Evolutionary conservation across 2,329 filamentous ascomycete genomes (phyloP).

Genomic region (Epicoccum sorghinum): DNA sequence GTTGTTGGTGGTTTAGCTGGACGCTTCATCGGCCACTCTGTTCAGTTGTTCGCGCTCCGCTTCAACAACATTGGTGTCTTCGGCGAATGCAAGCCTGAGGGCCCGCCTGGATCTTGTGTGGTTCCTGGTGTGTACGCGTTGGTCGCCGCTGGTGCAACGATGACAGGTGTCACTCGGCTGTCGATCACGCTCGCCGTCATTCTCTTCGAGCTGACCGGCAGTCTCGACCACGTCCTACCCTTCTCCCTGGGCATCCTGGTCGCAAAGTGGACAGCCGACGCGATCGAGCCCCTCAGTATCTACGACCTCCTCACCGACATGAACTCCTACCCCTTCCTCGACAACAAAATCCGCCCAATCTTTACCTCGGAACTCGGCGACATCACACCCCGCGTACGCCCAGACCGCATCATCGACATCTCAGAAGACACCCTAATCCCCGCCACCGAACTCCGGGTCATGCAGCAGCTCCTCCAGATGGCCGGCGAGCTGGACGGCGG

Average conservation of each 20-base stretch:
- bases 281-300: constrained; percentile 90
- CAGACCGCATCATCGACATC: constrained; percentile 85
- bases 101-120: constrained; percentile 78
- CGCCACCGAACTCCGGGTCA: constrained; percentile 75
- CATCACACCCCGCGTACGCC: constrained; percentile 77
- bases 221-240: constrained; percentile 90
- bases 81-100: constrained; percentile 71
- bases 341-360: constrained; percentile 90
- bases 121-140: constrained; percentile 97
- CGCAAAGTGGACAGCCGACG: constrained; percentile 98
- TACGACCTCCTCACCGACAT: constrained; percentile 95
- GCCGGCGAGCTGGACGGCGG: constrained; percentile 92
- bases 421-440: constrained; percentile 79
- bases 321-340: constrained; percentile 97
- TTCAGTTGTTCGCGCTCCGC: constrained; percentile 79
- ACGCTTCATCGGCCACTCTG: constrained; percentile 81
- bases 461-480: constrained; percentile 80
- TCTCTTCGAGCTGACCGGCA: constrained; percentile 93
- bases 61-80: constrained; percentile 77
- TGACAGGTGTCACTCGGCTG: constrained; percentile 94
- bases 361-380: constrained; percentile 89
- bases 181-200: constrained; percentile 95
- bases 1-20: constrained; percentile 94
- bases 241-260: constrained; percentile 92
- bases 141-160: constrained; percentile 92